Evolutionary conservation across 768 basidiomycete species (phyloP).

Genomic region (Trametopsis cervina): DNA sequence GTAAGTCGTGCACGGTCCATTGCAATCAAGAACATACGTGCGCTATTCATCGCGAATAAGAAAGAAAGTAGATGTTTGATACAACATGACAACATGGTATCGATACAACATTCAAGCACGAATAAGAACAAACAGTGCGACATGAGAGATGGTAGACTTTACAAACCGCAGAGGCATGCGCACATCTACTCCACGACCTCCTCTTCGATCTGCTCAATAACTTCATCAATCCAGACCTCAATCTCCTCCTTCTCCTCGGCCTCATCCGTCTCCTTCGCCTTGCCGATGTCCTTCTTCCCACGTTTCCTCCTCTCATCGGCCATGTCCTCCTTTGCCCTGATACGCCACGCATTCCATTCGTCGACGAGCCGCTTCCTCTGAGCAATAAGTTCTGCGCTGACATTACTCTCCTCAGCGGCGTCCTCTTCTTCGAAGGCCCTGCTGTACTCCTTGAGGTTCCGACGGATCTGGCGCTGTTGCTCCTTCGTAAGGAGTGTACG

Average conservation of each 20-base stretch:
- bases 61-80: too few species aligned
- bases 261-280: slow-evolving; percentile 39
- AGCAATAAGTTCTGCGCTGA: slow-evolving; percentile 89
- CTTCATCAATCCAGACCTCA: slow-evolving; percentile 90
- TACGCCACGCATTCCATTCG: slow-evolving; percentile 98
- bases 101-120: not conserved
- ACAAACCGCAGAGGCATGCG: not conserved
- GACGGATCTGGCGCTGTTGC: slow-evolving; percentile 78
- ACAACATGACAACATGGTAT: not conserved
- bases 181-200: slow-evolving; percentile 44
- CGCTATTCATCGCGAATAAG: too few species aligned
- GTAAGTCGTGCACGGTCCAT: too few species aligned
- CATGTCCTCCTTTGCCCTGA: slow-evolving; percentile 58
- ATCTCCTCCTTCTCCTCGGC: slow-evolving; percentile 82
- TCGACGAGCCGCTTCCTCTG: slow-evolving; percentile 87
- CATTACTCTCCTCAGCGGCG: slow-evolving; percentile 89
- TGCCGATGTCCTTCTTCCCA: slow-evolving; percentile 29
- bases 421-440: slow-evolving; percentile 95
- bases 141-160: too few species aligned
- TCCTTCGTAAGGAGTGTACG: slow-evolving; percentile 81
- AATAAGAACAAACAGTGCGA: not conserved
- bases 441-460: slow-evolving; percentile 88
- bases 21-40: too few species aligned
- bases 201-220: slow-evolving; percentile 90
- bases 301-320: slow-evolving; percentile 43